These are phyloP conservation scores for Omphalotus olearius DNA, from an alignment of 1,284 basidiomycete species.

Conservation along the genomic window DNA sequence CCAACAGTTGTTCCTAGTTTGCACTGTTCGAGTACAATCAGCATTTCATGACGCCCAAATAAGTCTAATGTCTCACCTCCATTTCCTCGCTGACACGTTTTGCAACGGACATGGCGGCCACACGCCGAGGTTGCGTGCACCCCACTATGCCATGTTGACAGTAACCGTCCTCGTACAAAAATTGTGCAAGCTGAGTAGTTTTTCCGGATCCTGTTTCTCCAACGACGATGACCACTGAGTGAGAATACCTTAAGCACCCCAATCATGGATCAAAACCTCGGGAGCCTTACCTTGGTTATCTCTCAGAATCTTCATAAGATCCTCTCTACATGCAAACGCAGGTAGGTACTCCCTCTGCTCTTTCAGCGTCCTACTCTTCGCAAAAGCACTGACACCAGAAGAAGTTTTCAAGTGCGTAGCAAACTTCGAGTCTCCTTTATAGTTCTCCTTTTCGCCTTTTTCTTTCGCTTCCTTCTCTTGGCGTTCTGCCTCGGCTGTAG, in stretches of 20 bases:
- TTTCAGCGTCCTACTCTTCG: slow-evolving; percentile 80
- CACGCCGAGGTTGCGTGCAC: slow-evolving; percentile 95
- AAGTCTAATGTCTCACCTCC: slow-evolving; percentile 45
- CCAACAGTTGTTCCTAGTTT: slow-evolving; percentile 88
- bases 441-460: slow-evolving; percentile 67
- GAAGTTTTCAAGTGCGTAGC: slow-evolving; percentile 84
- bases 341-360: slow-evolving; percentile 97
- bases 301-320: slow-evolving; percentile 83
- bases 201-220: slow-evolving; percentile 97
- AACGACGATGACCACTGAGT: slow-evolving; percentile 83
- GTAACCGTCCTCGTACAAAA: slow-evolving; percentile 95
- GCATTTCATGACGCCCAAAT: not conserved
- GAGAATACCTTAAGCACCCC: not conserved
- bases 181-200: slow-evolving; percentile 90
- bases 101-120: slow-evolving; percentile 98
- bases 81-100: slow-evolving; percentile 98
- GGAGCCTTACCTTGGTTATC: slow-evolving; percentile 83
- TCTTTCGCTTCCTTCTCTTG: slow-evolving; percentile 48
- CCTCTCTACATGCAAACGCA: slow-evolving; percentile 96
- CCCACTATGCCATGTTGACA: slow-evolving; percentile 86
- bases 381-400: slow-evolving; percentile 80
- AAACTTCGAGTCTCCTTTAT: slow-evolving; percentile 95
- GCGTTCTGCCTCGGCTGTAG: slow-evolving; percentile 59
- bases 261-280: slow-evolving; percentile 1
- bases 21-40: slow-evolving; percentile 42